Conservation (phyloP, 345 rosid species). For the Physaria fendleri region DNA sequence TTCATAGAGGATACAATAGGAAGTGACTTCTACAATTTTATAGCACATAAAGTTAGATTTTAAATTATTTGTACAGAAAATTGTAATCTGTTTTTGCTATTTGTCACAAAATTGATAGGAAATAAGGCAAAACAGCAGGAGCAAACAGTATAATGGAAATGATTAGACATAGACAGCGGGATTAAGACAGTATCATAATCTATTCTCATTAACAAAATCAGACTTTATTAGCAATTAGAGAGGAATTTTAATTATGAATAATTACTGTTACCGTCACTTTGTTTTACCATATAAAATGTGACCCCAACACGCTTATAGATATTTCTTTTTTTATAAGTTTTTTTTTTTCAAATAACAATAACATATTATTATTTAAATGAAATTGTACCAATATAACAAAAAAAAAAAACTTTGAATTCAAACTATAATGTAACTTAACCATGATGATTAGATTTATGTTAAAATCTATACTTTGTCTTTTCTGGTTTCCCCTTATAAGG, state of each 20-base stretch:
- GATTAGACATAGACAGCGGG: conserved; percentile 25
- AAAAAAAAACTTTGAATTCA: not conserved
- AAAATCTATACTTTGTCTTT: not conserved
- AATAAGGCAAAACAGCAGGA: conserved; percentile 12
- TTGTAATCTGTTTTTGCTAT: too few species aligned
- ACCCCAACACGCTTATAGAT: not conserved
- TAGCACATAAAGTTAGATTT: too few species aligned
- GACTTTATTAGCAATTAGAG: conserved; percentile 18
- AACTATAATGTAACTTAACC: not conserved
- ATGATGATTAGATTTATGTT: conserved; percentile 14
- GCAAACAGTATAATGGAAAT: conserved; percentile 24
- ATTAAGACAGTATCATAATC: conserved; percentile 29
- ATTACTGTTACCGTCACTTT: conserved; percentile 23
- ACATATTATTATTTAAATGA: not conserved
- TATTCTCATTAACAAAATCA: conserved; percentile 22
- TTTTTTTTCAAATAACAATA: not conserved
- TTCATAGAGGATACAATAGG: too few species aligned
- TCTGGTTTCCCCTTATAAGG: not conserved
- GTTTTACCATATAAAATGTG: conserved; percentile 6
- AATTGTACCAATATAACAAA: not conserved
- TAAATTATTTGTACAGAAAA: not conserved
- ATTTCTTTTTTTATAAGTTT: not conserved
- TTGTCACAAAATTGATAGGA: not conserved
- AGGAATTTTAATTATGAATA: conserved; percentile 10
- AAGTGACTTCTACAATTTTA: too few species aligned